A percentile compares a stretch with the other conserved stretches of the same genome.
phyloP scores from a whole-genome alignment of 768 basidiomycete species.

The Paxillus rubicundulus region DNA sequence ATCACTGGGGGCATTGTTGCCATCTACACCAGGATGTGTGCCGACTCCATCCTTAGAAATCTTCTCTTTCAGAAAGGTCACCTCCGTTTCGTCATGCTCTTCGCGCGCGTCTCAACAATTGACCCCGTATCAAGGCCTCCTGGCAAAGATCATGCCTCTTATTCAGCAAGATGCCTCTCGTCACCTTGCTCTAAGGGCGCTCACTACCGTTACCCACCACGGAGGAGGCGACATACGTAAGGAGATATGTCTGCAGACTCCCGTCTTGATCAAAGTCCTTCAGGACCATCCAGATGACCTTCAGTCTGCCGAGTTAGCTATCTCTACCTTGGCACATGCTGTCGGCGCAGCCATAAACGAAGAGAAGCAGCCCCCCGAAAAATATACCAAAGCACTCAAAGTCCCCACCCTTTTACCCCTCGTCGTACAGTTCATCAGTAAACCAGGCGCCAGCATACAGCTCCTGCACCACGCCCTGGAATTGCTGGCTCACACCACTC shows the following conservation, averaged over 20 bases:
- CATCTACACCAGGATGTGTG: conserved; percentile 63
- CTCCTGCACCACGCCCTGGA: conserved; percentile 53
- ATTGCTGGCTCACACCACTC: conserved; percentile 42
- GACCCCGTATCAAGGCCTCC: conserved; percentile 40
- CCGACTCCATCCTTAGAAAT: conserved; percentile 57
- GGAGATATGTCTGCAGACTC: conserved; percentile 47
- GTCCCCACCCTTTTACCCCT: conserved; percentile 43
- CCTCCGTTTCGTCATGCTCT: neutral
- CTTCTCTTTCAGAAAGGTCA: conserved; percentile 57
- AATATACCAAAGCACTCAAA: conserved; percentile 41
- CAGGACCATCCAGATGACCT: conserved; percentile 51
- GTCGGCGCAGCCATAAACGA: conserved; percentile 43
- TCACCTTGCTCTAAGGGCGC: conserved; percentile 51
- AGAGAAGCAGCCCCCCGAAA: conserved; percentile 36
- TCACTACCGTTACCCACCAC: conserved; percentile 61
- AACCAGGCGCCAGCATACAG: conserved; percentile 40
- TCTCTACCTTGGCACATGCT: conserved; percentile 53
- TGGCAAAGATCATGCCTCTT: conserved; percentile 56
- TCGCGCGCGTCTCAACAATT: neutral
- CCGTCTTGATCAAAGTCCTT: conserved; percentile 44
- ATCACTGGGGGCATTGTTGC: conserved; percentile 56
- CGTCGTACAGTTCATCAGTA: conserved; percentile 41
- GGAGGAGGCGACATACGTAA: conserved; percentile 49
- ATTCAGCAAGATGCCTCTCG: conserved; percentile 47
- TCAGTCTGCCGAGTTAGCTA: conserved; percentile 46